Evolutionary conservation across 78 protist genomes (phyloP).

Genomic region (Speleostelium caveatum): DNA sequence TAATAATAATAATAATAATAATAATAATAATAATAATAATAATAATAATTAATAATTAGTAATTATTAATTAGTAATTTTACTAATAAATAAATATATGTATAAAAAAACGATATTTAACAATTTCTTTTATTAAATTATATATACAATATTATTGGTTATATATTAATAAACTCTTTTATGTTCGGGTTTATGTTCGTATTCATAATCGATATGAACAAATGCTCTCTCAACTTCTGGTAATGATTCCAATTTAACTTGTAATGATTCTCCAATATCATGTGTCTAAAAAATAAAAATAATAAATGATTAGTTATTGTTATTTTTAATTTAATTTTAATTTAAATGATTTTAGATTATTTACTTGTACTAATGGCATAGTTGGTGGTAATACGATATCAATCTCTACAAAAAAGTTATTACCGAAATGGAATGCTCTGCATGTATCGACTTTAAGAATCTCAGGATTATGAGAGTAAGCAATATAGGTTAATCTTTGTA

Average conservation of each 20-base stretch:
- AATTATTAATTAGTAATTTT: neutral
- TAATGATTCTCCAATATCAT: conserved; percentile 91
- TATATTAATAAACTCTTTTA: conserved; percentile 36
- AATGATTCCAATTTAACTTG: conserved; percentile 82
- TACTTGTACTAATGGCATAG: conserved; percentile 57
- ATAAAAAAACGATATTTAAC: neutral
- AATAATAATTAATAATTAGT: neutral
- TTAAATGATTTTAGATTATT: no score
- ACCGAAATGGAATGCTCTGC: conserved; percentile 87
- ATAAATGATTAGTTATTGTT: no score
- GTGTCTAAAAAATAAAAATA: no score
- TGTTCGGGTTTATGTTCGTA: conserved; percentile 83
- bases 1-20: neutral
- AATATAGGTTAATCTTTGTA: conserved; percentile 77
- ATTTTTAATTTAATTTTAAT: no score
- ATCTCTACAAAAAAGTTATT: conserved; percentile 81
- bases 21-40: neutral
- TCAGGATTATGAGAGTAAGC: conserved; percentile 66
- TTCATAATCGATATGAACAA: conserved; percentile 92
- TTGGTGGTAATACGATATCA: conserved; percentile 83
- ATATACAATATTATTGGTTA: neutral
- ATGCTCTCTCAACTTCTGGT: conserved; percentile 88
- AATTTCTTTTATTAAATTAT: neutral
- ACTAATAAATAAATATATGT: neutral
- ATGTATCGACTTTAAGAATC: conserved; percentile 82